phyloP scores from a whole-genome alignment of 2,329 filamentous ascomycete species.

The Fusarium algeriense region DNA sequence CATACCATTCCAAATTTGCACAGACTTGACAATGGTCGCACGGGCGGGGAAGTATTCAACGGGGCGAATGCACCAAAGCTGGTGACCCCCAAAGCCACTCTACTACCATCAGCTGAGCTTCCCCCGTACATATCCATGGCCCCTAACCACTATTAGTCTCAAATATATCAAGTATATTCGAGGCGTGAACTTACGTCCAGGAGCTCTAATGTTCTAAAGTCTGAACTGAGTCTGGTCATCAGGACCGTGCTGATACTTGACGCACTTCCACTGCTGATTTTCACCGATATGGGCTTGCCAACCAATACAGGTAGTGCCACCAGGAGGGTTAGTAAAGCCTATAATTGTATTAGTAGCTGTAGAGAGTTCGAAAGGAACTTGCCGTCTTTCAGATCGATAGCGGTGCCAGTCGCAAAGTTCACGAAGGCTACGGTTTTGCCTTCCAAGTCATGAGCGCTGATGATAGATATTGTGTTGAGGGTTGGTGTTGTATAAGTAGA shows the following conservation, averaged over 20 bases:
- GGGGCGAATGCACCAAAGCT: neutral
- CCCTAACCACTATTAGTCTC: neutral
- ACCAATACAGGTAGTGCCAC: neutral
- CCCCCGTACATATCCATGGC: neutral
- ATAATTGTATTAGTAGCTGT: rapidly evolving
- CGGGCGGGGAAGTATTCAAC: neutral
- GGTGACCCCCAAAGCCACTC: neutral
- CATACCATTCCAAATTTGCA: neutral
- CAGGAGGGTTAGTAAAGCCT: neutral
- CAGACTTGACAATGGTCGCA: neutral
- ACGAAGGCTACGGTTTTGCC: neutral
- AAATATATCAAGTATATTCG: neutral
- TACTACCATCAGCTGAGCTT: neutral
- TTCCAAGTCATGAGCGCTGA: neutral
- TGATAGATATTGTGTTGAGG: neutral
- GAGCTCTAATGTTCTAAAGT: neutral
- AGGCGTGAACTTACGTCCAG: neutral
- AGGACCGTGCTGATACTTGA: neutral
- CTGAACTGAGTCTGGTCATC: neutral
- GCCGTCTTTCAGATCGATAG: neutral
- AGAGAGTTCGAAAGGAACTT: rapidly evolving
- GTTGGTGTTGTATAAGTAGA: rapidly evolving
- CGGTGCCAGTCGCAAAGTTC: neutral
- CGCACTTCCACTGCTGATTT: slow-evolving; percentile 2
- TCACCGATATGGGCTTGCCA: neutral